Percentiles rank a stretch among this genome's conserved stretches.
These are phyloP conservation scores for Clitocybe nebularis DNA, from an alignment of 1,284 basidiomycete species.

Conservation along the genomic window DNA sequence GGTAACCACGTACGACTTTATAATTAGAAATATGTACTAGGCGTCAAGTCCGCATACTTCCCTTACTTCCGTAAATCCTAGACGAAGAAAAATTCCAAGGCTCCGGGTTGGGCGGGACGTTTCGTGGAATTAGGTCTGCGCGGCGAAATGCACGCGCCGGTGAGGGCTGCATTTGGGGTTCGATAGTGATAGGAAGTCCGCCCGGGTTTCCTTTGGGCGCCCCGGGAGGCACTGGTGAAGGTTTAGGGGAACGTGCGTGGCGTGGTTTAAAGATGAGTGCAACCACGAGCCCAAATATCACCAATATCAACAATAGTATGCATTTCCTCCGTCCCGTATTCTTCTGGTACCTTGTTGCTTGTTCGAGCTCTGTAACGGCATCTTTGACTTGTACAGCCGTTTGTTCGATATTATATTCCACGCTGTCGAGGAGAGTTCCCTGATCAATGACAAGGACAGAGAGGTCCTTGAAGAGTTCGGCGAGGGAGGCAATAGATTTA, in stretches of 20 bases:
- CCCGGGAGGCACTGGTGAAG: slow-evolving; percentile 18
- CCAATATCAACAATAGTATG: slow-evolving; percentile 87
- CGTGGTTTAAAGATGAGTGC: slow-evolving; percentile 80
- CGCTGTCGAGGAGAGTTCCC: slow-evolving; percentile 92
- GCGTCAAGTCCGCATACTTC: too few species aligned
- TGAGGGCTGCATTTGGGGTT: too few species aligned
- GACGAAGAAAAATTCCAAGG: too few species aligned
- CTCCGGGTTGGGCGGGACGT: too few species aligned
- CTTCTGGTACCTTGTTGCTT: slow-evolving; percentile 84
- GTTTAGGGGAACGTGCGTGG: slow-evolving; percentile 22
- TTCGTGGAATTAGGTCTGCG: not conserved
- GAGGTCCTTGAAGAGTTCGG: slow-evolving; percentile 95
- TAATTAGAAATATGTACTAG: too few species aligned
- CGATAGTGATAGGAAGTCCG: not conserved
- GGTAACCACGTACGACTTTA: too few species aligned
- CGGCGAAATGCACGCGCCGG: too few species aligned
- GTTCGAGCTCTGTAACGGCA: slow-evolving; percentile 81
- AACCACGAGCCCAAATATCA: slow-evolving; percentile 83
- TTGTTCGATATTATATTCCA: slow-evolving; percentile 97
- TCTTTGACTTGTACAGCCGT: slow-evolving; percentile 80
- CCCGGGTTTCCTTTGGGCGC: not conserved
- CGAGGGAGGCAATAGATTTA: slow-evolving; percentile 85
- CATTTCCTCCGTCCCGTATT: slow-evolving; percentile 89
- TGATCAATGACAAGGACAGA: slow-evolving; percentile 95
- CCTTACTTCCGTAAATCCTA: too few species aligned